Base-by-base conservation (phyloP, 371 early-diverging fungal species). In the Mortierella sp. region DNA sequence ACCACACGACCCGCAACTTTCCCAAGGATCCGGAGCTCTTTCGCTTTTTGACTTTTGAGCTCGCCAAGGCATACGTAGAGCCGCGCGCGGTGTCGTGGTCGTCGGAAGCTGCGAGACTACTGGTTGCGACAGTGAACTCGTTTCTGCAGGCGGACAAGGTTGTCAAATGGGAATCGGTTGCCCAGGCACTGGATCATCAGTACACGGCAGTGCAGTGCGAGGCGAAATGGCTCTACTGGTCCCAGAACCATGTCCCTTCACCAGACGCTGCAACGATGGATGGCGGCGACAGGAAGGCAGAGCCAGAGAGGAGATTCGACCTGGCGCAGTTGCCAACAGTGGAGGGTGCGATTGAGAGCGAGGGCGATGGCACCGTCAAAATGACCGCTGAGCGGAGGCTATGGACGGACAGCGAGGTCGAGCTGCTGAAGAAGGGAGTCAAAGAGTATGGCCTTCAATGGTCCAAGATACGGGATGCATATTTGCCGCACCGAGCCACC, bases 321-420 rank as follows among this genome's bases (percentile, higher is more conserved):
- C n/a, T 19, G 34, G 73, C 24, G 31, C 65, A 77, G 44, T 31
- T 13, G 44, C 54, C 52, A 7, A 38, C 28, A 26, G 34, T 8
- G 31, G 24, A 19, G 26, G 2, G 44, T 11, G 16, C 11, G 26
- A 7, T 24, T 14, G 31, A 26, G 24, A 19, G 28, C 28, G 19
- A 8, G 4, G 34, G 34, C 3, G 16, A 74, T 26, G 26, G 26
- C 26, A 11, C 2, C 6, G 75, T 26, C 19, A 24, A 26, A 19
- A 14, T 11, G n/a, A 31, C 13, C 16, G 24, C 34, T 10, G 44
- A 76, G 10, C 70, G 47, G 19, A 73, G 70, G 26, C 71, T 75
- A 9, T 86, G 87, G 87, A 75, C 82, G 16, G 87, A 86, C 48
- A 57, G 73, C n/a, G 87, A 86, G 28, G 42, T 86, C 19, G 76